phyloP scores from a whole-genome alignment of 768 basidiomycete species.

The Gyrodon lividus region DNA sequence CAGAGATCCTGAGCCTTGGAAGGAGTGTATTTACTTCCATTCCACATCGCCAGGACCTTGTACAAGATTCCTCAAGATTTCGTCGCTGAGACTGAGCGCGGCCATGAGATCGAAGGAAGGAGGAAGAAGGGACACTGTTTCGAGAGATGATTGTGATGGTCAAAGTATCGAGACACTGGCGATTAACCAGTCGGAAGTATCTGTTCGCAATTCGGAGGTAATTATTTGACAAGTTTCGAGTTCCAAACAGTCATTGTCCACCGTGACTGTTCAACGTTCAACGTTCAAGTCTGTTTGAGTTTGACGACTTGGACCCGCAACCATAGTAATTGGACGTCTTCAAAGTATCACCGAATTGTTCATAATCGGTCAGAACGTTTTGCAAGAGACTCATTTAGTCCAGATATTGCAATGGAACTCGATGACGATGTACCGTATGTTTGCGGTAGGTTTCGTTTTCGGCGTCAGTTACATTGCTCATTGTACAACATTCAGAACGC shows the following conservation, averaged over 20 bases:
- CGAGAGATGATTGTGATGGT: background rate
- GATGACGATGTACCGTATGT: slow-evolving; percentile 64
- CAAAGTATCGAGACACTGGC: no score
- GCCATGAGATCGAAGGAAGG: slow-evolving; percentile 10
- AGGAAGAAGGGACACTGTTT: background rate
- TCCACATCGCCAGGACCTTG: slow-evolving; percentile 82
- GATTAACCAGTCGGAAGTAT: slow-evolving; percentile 17
- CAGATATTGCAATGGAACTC: slow-evolving; percentile 38
- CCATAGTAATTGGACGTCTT: no score
- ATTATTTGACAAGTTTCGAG: no score
- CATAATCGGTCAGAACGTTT: no score
- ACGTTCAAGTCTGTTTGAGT: no score
- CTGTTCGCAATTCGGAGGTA: slow-evolving; percentile 29
- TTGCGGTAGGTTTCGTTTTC: slow-evolving; percentile 8
- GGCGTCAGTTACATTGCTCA: slow-evolving; percentile 7
- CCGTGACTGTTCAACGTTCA: no score
- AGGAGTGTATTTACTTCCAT: slow-evolving; percentile 59
- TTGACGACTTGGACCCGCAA: no score
- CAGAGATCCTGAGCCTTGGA: background rate
- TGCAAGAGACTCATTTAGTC: no score
- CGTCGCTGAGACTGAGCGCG: slow-evolving; percentile 31
- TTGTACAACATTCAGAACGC: slow-evolving; percentile 18
- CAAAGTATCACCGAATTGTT: no score
- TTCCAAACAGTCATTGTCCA: no score
- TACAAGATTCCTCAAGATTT: slow-evolving; percentile 57